Percentiles rank a stretch among this genome's conserved stretches.
Evolutionary conservation across 1,284 basidiomycete genomes (phyloP).

Genomic region (Caloboletus inedulis): DNA sequence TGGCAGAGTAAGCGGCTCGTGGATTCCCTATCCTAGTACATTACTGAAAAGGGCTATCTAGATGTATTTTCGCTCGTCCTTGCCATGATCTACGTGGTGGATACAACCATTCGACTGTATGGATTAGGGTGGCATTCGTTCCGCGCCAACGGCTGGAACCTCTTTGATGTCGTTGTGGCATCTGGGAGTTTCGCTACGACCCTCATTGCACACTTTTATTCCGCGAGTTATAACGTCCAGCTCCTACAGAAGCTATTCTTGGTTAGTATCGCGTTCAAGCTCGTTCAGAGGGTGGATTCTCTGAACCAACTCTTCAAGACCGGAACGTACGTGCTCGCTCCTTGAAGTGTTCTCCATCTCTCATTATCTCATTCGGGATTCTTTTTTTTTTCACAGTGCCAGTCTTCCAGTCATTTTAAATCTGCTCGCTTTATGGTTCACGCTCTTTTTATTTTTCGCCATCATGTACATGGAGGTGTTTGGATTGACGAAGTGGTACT

Average conservation of each 20-base stretch:
- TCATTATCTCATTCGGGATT: slow-evolving; percentile 1
- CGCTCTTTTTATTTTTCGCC: slow-evolving; percentile 90
- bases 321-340: slow-evolving; percentile 63
- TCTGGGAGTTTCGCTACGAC: slow-evolving; percentile 85
- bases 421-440: slow-evolving; percentile 86
- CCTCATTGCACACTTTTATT: slow-evolving; percentile 65
- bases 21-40: background rate
- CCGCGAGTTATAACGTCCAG: slow-evolving; percentile 48
- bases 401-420: slow-evolving; percentile 87
- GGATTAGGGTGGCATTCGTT: slow-evolving; percentile 88
- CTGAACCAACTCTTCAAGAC: slow-evolving; percentile 98
- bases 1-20: slow-evolving; percentile 58
- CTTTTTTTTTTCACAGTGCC: slow-evolving; percentile 47
- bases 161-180: slow-evolving; percentile 87
- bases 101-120: slow-evolving; percentile 75
- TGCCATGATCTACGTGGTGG: slow-evolving; percentile 73
- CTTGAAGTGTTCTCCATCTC: background rate
- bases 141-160: slow-evolving; percentile 86
- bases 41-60: slow-evolving; percentile 11
- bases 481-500: slow-evolving; percentile 86
- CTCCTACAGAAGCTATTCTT: slow-evolving; percentile 95
- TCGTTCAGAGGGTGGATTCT: slow-evolving; percentile 86
- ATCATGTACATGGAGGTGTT: slow-evolving; percentile 93
- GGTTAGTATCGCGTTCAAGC: slow-evolving; percentile 90
- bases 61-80: slow-evolving; percentile 79